A percentile compares a stretch with the other conserved stretches of the same genome.
Conservation (phyloP, 148 eudicot species). For the Persicaria tinctoria region DNA sequence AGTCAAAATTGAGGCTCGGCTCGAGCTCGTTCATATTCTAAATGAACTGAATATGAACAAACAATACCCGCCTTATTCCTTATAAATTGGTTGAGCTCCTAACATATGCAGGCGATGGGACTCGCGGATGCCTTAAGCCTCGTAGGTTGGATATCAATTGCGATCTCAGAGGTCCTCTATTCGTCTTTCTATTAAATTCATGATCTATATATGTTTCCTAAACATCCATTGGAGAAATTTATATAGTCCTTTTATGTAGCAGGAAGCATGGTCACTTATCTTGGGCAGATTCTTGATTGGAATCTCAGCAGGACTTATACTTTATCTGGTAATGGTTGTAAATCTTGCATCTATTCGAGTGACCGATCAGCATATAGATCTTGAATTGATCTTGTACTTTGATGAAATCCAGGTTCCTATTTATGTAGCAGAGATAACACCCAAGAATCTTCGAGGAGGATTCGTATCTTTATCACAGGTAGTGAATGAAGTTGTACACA, state of each 20-base stretch:
- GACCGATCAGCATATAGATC: neutral
- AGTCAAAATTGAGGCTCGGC: too few relatives aligned
- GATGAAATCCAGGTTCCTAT: conserved; percentile 10
- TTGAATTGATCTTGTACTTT: neutral
- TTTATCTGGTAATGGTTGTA: conserved; percentile 12
- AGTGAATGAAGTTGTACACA: neutral
- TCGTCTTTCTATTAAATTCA: neutral
- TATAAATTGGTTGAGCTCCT: too few relatives aligned
- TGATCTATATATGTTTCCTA: neutral
- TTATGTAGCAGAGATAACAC: conserved; percentile 26
- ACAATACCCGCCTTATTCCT: too few relatives aligned
- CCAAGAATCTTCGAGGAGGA: conserved; percentile 24
- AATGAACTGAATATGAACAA: too few relatives aligned
- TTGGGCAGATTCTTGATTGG: conserved; percentile 29
- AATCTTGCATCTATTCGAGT: neutral
- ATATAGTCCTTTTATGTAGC: neutral
- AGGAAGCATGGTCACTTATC: conserved; percentile 12
- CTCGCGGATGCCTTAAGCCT: conserved; percentile 15
- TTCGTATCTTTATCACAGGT: neutral
- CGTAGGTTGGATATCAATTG: conserved; percentile 26
- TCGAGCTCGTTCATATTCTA: too few relatives aligned
- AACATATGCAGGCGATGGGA: conserved; percentile 19
- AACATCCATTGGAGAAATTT: too few relatives aligned
- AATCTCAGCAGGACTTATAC: conserved; percentile 7
- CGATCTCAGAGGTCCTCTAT: conserved; percentile 18